Evolutionary conservation across 371 early-diverging fungal genomes (phyloP), one percentile per base, ranked within the genome.

Genomic region (Mortierella sp.): DNA sequence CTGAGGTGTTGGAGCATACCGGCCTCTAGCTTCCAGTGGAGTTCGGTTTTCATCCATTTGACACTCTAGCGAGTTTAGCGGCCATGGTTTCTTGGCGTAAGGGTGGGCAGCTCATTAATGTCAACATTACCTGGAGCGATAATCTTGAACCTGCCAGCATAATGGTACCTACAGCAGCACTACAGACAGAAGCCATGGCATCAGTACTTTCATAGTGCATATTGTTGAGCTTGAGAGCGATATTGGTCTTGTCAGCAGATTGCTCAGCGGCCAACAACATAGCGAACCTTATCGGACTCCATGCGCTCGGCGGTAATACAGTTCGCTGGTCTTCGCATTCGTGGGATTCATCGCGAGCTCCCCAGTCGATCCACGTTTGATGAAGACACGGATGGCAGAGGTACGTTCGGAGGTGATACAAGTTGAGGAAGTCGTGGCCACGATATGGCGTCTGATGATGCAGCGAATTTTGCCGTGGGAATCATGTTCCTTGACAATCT

Each of bases 1-100:
- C 52, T 34, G 46, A 74, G 42, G 24, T 74, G 65, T 54, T 74
- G 69, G 28, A 74, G 43, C 69, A 74, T 74, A 19, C 69, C 74
- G 13, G 74, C 74, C 52, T 74, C 74, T 30, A 68, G 74, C 64
- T 74, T 74, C 74, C 74, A 74, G 39, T 68, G 69, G 54, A 30
- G 27, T 47, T 68, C 74, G 42, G 64, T 65, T 58, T 64, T 68
- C 74, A 74, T 74, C 74, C 74, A 74, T 19, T 54, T 45, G 43
- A 68, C n/a, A 3, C 64, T 50, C 0, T 60, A 68, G n/a, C n/a
- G n/a, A n/a, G n/a, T 50, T 64, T 21, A 61, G 64, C 14, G 68
- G 61, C 50, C 64, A 67, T 7, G 74, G 64, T n/a, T n/a, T n/a
- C n/a, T n/a, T n/a, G n/a, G n/a, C n/a, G n/a, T n/a, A n/a, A n/a